phyloP scores from a whole-genome alignment of 2,329 filamentous ascomycete species.

The Myriosclerotinia curreyana region DNA sequence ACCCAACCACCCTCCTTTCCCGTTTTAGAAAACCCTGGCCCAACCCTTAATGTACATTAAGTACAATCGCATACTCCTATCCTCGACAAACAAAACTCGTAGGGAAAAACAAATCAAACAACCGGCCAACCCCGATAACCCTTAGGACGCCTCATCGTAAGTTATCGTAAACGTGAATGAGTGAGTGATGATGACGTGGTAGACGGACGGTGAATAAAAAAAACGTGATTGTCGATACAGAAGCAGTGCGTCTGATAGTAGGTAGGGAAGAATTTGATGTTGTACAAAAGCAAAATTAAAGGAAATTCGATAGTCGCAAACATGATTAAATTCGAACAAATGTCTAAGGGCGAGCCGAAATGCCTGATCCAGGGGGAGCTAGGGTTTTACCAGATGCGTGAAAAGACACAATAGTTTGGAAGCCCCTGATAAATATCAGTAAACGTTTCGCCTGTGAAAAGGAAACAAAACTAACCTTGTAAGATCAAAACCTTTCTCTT shows the following conservation, averaged over 20 bases:
- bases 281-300: neutral
- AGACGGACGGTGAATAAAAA: neutral
- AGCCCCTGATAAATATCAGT: slow-evolving; percentile 47
- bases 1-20: no score
- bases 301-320: neutral
- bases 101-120: neutral
- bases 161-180: neutral
- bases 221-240: neutral
- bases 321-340: neutral
- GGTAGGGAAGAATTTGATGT: neutral
- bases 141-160: neutral
- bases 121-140: neutral
- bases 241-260: no score
- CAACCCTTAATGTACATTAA: slow-evolving; percentile 1
- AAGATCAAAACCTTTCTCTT: slow-evolving; percentile 36
- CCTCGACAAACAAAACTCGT: slow-evolving; percentile 10
- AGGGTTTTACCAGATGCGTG: slow-evolving; percentile 47
- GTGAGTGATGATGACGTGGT: no score
- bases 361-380: no score
- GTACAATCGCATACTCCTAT: neutral
- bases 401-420: slow-evolving; percentile 63
- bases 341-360: slow-evolving; percentile 2
- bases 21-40: no score
- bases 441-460: slow-evolving; percentile 7
- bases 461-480: slow-evolving; percentile 30